Evolutionary conservation across 306 rosid species (phyloP).

Genomic region (Lathyrus oleraceus): DNA sequence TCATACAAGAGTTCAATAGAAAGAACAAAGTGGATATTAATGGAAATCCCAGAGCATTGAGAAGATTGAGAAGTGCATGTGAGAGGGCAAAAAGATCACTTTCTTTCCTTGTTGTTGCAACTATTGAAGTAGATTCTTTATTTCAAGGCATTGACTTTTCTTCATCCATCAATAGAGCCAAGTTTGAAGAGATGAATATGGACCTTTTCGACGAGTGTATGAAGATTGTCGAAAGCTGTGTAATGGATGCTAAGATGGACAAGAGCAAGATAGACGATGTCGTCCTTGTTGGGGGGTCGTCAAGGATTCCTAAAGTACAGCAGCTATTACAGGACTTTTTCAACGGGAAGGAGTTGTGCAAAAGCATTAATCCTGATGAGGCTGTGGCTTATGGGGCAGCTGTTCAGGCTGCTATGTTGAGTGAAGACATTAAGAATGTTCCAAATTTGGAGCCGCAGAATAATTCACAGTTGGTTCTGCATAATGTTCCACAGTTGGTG

Average conservation of each 20-base stretch:
- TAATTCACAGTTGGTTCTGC: slow-evolving; percentile 37
- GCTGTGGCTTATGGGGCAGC: slow-evolving; percentile 34
- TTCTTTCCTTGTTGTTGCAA: too few species aligned
- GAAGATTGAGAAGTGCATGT: too few species aligned
- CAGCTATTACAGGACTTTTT: not conserved
- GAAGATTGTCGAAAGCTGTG: not conserved
- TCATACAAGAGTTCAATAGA: too few species aligned
- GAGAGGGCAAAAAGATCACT: too few species aligned
- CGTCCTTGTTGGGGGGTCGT: slow-evolving; percentile 25
- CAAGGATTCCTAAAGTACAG: slow-evolving; percentile 25
- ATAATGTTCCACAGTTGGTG: slow-evolving; percentile 37
- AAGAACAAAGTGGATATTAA: too few species aligned
- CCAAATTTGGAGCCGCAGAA: slow-evolving; percentile 43
- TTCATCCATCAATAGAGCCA: too few species aligned
- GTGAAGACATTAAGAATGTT: not conserved
- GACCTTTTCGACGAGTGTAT: not conserved
- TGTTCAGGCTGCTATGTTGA: slow-evolving; percentile 16
- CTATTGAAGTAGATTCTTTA: too few species aligned
- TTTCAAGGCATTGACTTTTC: too few species aligned
- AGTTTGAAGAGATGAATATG: too few species aligned
- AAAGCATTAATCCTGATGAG: slow-evolving; percentile 23
- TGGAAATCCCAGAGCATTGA: too few species aligned
- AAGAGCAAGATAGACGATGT: slow-evolving; percentile 2
- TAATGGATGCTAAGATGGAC: not conserved
- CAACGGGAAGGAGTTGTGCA: not conserved